These are phyloP conservation scores for Auricularia heimuer DNA, from an alignment of 768 basidiomycete genomes.

Conservation along the genomic window DNA sequence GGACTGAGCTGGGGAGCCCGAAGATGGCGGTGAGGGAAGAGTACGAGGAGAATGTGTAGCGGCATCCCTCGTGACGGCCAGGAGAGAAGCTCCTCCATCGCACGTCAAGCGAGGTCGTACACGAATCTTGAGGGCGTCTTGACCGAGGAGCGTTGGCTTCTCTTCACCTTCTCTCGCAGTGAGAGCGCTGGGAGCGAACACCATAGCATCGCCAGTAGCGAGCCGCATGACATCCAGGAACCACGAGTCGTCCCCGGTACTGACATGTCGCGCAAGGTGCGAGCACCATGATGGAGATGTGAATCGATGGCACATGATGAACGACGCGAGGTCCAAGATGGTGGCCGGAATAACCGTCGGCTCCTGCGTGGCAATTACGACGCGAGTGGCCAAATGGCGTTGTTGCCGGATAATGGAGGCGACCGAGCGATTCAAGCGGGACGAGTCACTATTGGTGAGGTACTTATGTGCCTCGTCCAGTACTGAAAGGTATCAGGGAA, in stretches of 20 bases:
- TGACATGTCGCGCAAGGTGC: slow-evolving; percentile 54
- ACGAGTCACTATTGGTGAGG: slow-evolving; percentile 36
- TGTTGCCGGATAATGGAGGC: slow-evolving; percentile 56
- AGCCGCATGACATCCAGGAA: slow-evolving; percentile 6
- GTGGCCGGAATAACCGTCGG: slow-evolving; percentile 64
- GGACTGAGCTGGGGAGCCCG: too few relatives aligned
- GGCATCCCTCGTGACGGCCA: not conserved
- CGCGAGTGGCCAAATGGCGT: slow-evolving; percentile 60
- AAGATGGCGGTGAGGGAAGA: too few relatives aligned
- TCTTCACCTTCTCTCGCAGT: not conserved
- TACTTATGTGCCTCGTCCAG: slow-evolving; percentile 79
- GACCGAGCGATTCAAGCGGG: slow-evolving; percentile 49
- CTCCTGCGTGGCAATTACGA: slow-evolving; percentile 71
- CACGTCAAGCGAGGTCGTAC: not conserved
- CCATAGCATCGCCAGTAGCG: slow-evolving; percentile 3
- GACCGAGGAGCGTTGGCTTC: not conserved
- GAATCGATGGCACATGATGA: slow-evolving; percentile 62
- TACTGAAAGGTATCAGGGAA: slow-evolving; percentile 20
- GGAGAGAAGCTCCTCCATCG: slow-evolving; percentile 1
- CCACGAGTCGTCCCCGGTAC: not conserved
- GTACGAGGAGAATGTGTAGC: too few relatives aligned
- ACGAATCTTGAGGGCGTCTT: not conserved
- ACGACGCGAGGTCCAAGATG: slow-evolving; percentile 54
- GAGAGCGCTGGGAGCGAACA: slow-evolving; percentile 3
- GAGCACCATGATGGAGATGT: slow-evolving; percentile 72